These are phyloP conservation scores for Tuber umbilicatum DNA, from an alignment of 495 filamentous ascomycete species.

Conservation along the genomic window DNA sequence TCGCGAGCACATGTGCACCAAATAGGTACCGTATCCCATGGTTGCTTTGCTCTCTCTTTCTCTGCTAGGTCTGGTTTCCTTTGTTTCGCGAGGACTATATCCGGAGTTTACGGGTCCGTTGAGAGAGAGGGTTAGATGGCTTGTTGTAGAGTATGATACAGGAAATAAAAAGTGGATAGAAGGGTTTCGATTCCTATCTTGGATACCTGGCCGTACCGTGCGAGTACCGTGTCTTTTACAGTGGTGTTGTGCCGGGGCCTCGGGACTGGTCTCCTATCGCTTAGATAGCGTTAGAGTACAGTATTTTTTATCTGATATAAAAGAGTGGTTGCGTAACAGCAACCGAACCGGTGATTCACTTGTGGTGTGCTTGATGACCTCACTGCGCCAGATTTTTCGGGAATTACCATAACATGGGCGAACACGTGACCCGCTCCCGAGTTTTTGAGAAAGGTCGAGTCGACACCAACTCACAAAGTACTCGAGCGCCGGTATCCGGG, in stretches of 20 bases:
- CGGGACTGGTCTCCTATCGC: no score
- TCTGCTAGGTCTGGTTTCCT: not conserved
- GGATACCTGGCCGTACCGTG: not conserved
- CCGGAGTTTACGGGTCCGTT: conserved; percentile 4
- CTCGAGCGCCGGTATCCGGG: no score
- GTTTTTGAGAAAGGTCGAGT: not conserved
- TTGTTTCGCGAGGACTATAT: conserved; percentile 1
- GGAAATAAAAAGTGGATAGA: not conserved
- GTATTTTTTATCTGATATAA: no score
- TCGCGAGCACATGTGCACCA: conserved; percentile 51
- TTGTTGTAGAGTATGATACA: not conserved
- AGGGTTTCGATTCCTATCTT: not conserved
- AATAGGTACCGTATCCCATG: conserved; percentile 9
- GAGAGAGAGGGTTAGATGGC: not conserved
- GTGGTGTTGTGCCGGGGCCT: not conserved
- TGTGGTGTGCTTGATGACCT: no score
- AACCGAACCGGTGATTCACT: not conserved
- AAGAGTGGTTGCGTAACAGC: no score
- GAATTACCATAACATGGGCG: no score
- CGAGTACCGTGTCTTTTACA: not conserved
- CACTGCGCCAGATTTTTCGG: no score
- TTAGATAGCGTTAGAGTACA: no score
- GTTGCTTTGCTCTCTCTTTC: not conserved
- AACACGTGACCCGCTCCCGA: no score
- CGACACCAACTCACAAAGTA: no score